Base-by-base conservation (phyloP, 2,329 filamentous ascomycete genomes). In the Drechslerella coelobrocha region DNA sequence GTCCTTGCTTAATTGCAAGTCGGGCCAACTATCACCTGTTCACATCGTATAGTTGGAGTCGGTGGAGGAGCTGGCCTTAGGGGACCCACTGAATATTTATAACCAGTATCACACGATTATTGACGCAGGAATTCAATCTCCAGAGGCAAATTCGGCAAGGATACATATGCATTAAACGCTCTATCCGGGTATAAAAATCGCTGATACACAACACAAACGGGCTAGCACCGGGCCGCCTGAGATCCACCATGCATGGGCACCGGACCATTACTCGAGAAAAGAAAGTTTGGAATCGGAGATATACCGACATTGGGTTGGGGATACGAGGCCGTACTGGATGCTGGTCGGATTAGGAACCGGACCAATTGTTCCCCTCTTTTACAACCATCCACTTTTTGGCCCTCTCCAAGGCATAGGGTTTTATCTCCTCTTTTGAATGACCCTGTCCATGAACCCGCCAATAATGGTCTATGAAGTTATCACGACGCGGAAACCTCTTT, bases 141-240 rank as follows among this genome's bases (percentile, higher is more conserved):
- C 27, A 14, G 39, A 59, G 43, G 39, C 45, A 61, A 41, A 56
- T 41, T 24, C 47, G 26, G 27, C 27, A 69, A 37, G 31, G 52
- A 69, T 62, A 43, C 37, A 68, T 47, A 23, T 68, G 60, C 56
- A 61, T 68, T 45, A 45, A n/a, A 45, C 21, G 19, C 19, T 45
- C n/a, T 45, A 14, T 45, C 19, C 19, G 19, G 41, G 41, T 45
- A 45, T 45, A 68, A 61, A 60, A 57, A 48, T 53, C 34, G 54
- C 65, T 51, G 57, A 69, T 62, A 51, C 65, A 69, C 65, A 69
- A 69, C 61, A 57, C 61, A 66, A 61, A 59, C 65, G 62, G 62
- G 65, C 56, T 53, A 56, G 65, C 65, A 62, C 65, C 65, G 56
- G 65, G 65, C 65, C 37, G 65, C 65, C 56, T 54, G 65, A 61